These are phyloP conservation scores for Epichloe gansuensis DNA, from an alignment of 2,329 filamentous ascomycete genomes.

Conservation along the genomic window DNA sequence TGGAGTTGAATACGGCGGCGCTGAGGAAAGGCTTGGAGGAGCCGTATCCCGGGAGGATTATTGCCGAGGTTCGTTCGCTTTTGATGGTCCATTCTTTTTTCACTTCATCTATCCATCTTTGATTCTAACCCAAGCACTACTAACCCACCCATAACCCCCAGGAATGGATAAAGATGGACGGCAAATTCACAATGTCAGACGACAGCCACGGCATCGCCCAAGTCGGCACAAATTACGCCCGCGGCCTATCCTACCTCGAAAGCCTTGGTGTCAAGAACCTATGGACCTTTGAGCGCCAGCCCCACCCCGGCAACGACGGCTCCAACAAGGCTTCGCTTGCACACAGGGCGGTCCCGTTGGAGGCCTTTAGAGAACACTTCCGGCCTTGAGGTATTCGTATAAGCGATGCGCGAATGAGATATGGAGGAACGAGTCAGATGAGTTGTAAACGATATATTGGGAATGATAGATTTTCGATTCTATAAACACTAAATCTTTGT, in stretches of 20 bases:
- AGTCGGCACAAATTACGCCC: constrained; percentile 71
- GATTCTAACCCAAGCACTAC: not conserved
- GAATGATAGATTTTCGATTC: no score
- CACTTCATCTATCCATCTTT: not conserved
- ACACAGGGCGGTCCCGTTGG: constrained; percentile 32
- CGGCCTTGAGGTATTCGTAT: not conserved
- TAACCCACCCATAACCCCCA: constrained; percentile 18
- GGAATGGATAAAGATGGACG: constrained; percentile 61
- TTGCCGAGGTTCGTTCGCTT: constrained; percentile 53
- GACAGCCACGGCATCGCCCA: constrained; percentile 87
- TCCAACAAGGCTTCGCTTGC: constrained; percentile 23
- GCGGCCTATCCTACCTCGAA: constrained; percentile 58
- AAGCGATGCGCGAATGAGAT: no score
- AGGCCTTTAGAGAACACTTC: constrained; percentile 24
- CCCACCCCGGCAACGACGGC: constrained; percentile 17
- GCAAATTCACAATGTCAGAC: constrained; percentile 82
- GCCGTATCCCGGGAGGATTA: constrained; percentile 71
- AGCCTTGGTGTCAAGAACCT: constrained; percentile 52
- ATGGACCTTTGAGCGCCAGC: constrained; percentile 38
- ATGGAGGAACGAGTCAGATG: no score
- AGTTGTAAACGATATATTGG: no score
- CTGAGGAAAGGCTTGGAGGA: constrained; percentile 82
- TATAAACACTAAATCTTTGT: no score
- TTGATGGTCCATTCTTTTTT: constrained; percentile 11
- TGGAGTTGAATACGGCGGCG: constrained; percentile 83